Percentiles rank a stretch among this genome's conserved stretches.
These are phyloP conservation scores for Cyberlindnera xishuangbannaensis DNA, from an alignment of 805 yeast species.

Conservation along the genomic window DNA sequence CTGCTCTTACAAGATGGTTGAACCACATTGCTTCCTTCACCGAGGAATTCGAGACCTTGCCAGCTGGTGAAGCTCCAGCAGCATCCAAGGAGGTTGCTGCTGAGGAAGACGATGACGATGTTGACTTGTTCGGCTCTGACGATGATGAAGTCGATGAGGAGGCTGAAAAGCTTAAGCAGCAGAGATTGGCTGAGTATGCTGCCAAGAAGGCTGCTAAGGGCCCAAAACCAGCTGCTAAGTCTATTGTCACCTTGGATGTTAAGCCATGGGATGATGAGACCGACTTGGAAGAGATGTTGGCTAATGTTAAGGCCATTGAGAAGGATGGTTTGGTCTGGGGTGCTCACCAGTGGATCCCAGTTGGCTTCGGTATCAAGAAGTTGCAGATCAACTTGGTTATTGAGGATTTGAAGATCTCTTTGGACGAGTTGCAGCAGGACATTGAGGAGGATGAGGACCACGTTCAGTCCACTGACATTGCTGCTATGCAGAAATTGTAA, in stretches of 20 bases:
- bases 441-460: conserved; percentile 94
- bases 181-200: conserved; percentile 96
- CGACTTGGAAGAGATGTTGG: conserved; percentile 81
- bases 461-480: conserved; percentile 98
- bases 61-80: conserved; percentile 56
- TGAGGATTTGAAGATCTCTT: conserved; percentile 93
- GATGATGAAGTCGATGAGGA: conserved; percentile 93
- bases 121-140: conserved; percentile 88
- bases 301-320: conserved; percentile 78
- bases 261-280: conserved; percentile 99
- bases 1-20: conserved; percentile 97
- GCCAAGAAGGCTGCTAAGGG: conserved; percentile 97
- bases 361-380: conserved; percentile 99
- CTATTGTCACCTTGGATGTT: conserved; percentile 92
- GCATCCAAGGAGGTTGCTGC: conserved; percentile 54
- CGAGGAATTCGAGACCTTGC: conserved; percentile 74
- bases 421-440: conserved; percentile 76
- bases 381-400: conserved; percentile 97
- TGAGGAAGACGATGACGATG: conserved; percentile 84
- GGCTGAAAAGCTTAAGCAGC: conserved; percentile 95
- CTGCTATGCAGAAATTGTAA: conserved; percentile 98
- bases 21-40: conserved; percentile 95
- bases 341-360: conserved; percentile 92
- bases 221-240: conserved; percentile 98
- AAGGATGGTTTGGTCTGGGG: conserved; percentile 98